Conservation (phyloP, 2,329 filamentous ascomycete genomes). For the Zymoseptoria passerinii region DNA sequence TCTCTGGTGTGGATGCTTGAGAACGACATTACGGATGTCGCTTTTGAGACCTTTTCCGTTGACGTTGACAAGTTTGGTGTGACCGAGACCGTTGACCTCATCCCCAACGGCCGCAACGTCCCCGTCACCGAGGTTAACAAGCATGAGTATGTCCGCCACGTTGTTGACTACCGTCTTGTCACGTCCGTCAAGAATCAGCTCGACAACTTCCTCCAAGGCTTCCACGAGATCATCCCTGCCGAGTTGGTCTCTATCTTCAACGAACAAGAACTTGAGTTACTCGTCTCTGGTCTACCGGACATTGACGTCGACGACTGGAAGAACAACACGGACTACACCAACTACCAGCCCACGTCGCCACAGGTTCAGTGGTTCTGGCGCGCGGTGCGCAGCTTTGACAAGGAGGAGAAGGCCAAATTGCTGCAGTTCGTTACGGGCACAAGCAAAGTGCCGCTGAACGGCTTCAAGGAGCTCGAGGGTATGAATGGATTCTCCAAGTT, state of each 20-base stretch:
- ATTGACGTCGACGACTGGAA: conserved; percentile 99
- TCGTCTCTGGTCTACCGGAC: conserved; percentile 94
- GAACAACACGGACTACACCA: conserved; percentile 97
- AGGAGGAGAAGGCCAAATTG: conserved; percentile 94
- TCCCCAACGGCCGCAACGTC: conserved; percentile 81
- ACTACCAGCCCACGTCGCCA: conserved; percentile 86
- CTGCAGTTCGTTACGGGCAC: conserved; percentile 98
- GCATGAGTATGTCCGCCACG: conserved; percentile 88
- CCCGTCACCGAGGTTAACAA: conserved; percentile 97
- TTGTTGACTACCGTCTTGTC: conserved; percentile 88
- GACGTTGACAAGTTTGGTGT: conserved; percentile 93
- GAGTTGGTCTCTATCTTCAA: conserved; percentile 96
- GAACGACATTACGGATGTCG: conserved; percentile 96
- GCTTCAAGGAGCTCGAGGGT: conserved; percentile 97
- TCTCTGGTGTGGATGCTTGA: conserved; percentile 97
- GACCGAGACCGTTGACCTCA: conserved; percentile 75
- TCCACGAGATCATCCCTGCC: conserved; percentile 95
- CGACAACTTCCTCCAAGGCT: conserved; percentile 72
- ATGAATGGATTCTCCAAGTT: conserved; percentile 98
- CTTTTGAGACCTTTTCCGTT: conserved; percentile 90
- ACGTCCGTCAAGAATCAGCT: conserved; percentile 91
- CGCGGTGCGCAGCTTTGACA: conserved; percentile 92
- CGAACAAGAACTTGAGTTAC: conserved; percentile 90
- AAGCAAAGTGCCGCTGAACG: conserved; percentile 94
- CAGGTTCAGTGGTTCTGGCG: conserved; percentile 99